Conservation (phyloP, 2,329 filamentous ascomycete species). For the Paradendryphiella salina region DNA sequence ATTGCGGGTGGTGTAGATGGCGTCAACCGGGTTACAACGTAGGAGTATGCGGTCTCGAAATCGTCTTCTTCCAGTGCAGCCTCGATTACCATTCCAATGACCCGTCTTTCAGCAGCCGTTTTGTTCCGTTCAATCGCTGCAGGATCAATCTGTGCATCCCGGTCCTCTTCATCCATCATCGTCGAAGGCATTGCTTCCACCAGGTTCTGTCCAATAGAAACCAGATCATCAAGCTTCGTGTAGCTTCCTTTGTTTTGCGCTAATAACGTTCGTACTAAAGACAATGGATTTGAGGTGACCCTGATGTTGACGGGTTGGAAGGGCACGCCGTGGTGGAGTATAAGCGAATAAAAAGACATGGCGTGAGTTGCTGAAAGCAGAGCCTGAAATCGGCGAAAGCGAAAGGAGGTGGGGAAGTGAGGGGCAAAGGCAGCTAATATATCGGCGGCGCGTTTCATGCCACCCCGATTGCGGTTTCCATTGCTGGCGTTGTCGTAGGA, state of each 20-base stretch:
- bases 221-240: constrained; percentile 71
- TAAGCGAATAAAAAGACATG: constrained; percentile 74
- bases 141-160: constrained; percentile 44
- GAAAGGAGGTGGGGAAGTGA: constrained; percentile 58
- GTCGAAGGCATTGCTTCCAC: constrained; percentile 49
- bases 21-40: constrained; percentile 71
- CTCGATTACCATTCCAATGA: constrained; percentile 80
- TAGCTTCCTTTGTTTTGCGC: constrained; percentile 76
- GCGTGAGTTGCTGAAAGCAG: constrained; percentile 74
- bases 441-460: constrained; percentile 71
- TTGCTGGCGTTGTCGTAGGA: constrained; percentile 83
- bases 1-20: constrained; percentile 35
- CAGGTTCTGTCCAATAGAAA: constrained; percentile 70
- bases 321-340: constrained; percentile 76
- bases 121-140: constrained; percentile 39
- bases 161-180: constrained; percentile 53
- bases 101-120: constrained; percentile 62
- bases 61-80: constrained; percentile 75
- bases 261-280: constrained; percentile 71
- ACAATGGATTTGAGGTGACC: constrained; percentile 74
- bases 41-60: constrained; percentile 86
- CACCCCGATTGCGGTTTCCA: constrained; percentile 73
- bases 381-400: constrained; percentile 62
- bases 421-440: constrained; percentile 64
- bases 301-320: constrained; percentile 78